Evolutionary conservation across 225 moss, liverwort and hornwort genomes (phyloP), one percentile per base, ranked within the genome.

Genomic region (Polytrichum formosum): DNA sequence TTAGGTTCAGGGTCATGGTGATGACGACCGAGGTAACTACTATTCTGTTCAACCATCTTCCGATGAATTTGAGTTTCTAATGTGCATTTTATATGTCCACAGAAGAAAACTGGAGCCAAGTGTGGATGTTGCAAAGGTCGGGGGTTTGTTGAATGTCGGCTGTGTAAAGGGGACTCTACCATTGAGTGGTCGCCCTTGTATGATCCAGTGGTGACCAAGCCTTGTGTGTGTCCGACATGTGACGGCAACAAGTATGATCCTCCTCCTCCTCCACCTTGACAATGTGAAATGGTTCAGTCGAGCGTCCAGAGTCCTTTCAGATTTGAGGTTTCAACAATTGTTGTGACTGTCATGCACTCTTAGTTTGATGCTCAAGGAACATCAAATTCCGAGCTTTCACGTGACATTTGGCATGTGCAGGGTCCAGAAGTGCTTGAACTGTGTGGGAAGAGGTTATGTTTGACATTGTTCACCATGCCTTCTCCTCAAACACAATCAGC

Each of bases 101-200:
- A 94, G 98, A 94, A 83, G 70, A 82, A 85, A 67, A 90, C 88
- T 64, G 91, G 92, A 53, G 90, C 92, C 27, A 58, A 64, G 61
- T 98, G 98, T 79, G 68, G 55, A 26, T 79, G 83, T 63, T 98
- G 94, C 83, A 98, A 80, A 81, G 94, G 98, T 20, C 84, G 82
- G 76, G 84, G 91, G 26, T 98, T 94, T 63, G 77, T 77, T 28
- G 73, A 88, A 72, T 94, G 98, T 69, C 88, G 84, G 30, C 76
- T 98, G 55, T 98, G 98, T 81, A 82, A 79, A 78, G 98, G 91
- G 29, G 82, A 88, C 64, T 69, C 84, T 5, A 92, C 88, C 5
- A 94, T 98, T 58, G 75, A 91, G n/a, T 98, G 98, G 98, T 94
- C 94, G 17, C 98, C 98, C 6, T 80, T 94, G 56, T 84, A 80